A percentile compares a stretch with the other conserved stretches of the same genome.
Evolutionary conservation across 2,329 filamentous ascomycete genomes (phyloP).

Genomic region (Talaromyces islandicus): DNA sequence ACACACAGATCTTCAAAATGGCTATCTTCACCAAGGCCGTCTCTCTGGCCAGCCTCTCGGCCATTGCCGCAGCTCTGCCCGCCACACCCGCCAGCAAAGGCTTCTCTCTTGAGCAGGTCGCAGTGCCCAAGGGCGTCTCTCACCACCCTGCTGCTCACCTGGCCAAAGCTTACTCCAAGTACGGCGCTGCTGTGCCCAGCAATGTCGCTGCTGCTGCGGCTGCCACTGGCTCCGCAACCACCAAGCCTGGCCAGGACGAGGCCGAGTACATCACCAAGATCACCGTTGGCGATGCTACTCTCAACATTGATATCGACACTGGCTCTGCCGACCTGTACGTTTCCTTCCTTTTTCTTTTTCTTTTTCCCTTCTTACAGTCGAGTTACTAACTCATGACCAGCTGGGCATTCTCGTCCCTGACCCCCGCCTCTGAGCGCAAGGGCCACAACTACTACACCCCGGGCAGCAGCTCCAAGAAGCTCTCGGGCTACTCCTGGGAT

Average conservation of each 20-base stretch:
- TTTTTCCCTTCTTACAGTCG: background rate
- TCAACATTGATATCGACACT: constrained; percentile 67
- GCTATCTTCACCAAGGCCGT: background rate
- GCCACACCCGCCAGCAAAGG: background rate
- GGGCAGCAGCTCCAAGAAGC: constrained; percentile 38
- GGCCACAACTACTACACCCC: constrained; percentile 58
- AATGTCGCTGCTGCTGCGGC: background rate
- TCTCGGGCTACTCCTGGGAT: constrained; percentile 49
- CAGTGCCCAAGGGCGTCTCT: background rate
- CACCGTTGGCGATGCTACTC: constrained; percentile 55
- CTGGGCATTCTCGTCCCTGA: constrained; percentile 61
- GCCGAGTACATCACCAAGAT: constrained; percentile 57
- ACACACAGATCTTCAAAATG: background rate
- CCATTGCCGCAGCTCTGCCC: background rate
- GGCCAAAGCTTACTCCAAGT: background rate
- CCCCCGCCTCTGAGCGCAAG: constrained; percentile 41
- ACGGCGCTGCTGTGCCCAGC: background rate
- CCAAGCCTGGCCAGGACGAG: constrained; percentile 43
- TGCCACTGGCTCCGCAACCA: constrained; percentile 20
- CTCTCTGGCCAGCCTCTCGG: background rate
- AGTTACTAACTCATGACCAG: constrained; percentile 27
- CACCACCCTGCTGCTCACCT: background rate
- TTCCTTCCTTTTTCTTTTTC: background rate
- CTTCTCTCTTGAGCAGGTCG: constrained; percentile 1
- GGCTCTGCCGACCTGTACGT: constrained; percentile 62